These are phyloP conservation scores for Collybiopsis luxurians DNA, from an alignment of 768 basidiomycete species.

Conservation along the genomic window DNA sequence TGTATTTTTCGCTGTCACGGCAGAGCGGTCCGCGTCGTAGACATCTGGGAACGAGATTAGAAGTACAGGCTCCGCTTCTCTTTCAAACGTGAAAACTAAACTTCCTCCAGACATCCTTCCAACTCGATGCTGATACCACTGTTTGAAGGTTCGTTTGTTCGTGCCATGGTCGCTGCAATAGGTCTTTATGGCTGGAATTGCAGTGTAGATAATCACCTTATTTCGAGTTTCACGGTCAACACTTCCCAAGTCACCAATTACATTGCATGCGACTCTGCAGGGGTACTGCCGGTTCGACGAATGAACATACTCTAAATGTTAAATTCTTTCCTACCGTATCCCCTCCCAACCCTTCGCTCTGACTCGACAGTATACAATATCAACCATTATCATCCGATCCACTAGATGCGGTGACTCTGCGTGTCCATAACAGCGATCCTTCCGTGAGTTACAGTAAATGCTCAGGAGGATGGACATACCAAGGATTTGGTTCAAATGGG, in stretches of 20 bases:
- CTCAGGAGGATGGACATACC: not conserved
- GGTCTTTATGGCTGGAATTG: not conserved
- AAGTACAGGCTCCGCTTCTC: no score
- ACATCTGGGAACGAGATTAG: no score
- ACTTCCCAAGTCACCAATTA: not conserved
- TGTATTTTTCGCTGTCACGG: no score
- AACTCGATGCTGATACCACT: no score
- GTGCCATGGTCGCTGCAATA: not conserved
- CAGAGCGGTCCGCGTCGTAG: no score
- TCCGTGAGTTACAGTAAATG: not conserved
- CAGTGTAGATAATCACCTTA: not conserved
- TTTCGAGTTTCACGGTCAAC: not conserved
- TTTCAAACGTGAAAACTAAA: no score
- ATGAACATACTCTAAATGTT: not conserved
- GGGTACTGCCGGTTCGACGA: not conserved
- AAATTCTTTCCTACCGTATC: not conserved
- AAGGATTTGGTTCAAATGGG: not conserved
- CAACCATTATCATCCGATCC: not conserved
- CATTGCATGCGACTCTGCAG: conserved; percentile 1
- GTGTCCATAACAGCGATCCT: not conserved
- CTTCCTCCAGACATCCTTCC: no score
- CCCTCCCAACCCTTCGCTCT: not conserved
- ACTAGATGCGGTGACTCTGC: not conserved
- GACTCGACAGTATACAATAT: conserved; percentile 1
- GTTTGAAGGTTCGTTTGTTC: conserved; percentile 1